Conservation (phyloP, 2,329 filamentous ascomycete genomes). For the Monosporascus sp. region DNA sequence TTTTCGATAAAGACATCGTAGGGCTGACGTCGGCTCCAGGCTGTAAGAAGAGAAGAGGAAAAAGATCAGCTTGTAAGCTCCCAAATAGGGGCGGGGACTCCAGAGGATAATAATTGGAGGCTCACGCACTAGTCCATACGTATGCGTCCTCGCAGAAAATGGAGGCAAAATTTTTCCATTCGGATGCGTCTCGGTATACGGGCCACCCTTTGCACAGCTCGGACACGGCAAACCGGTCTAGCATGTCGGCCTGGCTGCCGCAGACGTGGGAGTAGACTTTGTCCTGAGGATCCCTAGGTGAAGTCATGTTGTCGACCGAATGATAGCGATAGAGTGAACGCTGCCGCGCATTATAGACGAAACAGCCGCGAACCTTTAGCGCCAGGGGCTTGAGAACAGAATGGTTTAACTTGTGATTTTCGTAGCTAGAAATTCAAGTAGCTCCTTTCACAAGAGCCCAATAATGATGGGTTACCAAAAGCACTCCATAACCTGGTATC, state of each 20-base stretch:
- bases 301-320: constrained; percentile 17
- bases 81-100: neutral
- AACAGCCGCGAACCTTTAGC: too few species aligned
- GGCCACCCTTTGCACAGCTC: constrained; percentile 52
- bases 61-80: neutral
- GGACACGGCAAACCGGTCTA: constrained; percentile 40
- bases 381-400: neutral
- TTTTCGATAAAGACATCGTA: constrained; percentile 44
- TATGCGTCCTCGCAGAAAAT: constrained; percentile 41
- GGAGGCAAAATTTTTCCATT: constrained; percentile 47
- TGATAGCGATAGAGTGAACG: neutral
- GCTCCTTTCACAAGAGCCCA: too few species aligned
- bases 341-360: too few species aligned
- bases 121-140: constrained; percentile 43
- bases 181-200: constrained; percentile 46
- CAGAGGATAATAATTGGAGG: neutral
- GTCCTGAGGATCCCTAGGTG: constrained; percentile 21
- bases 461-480: too few species aligned
- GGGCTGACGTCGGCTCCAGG: constrained; percentile 38
- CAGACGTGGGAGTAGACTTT: constrained; percentile 40
- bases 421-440: too few species aligned
- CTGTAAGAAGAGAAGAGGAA: constrained; percentile 21
- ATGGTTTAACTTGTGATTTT: neutral
- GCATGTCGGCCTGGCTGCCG: constrained; percentile 33
- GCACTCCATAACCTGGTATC: too few species aligned